Conservation (phyloP, 164 flowering plant species). For the Aristolochia californica region DNA sequence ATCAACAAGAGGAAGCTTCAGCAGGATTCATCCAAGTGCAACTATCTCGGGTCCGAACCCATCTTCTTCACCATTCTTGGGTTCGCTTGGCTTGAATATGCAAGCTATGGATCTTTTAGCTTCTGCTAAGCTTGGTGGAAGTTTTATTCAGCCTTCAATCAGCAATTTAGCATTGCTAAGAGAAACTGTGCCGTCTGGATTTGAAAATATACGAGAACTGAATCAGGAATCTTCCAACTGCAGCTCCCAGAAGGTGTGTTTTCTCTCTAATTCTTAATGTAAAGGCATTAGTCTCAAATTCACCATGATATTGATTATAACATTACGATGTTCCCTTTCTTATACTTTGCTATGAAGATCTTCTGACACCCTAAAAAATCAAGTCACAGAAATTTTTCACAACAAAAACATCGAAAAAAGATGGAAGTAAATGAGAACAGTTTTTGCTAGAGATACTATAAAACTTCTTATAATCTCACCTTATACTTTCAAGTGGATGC, state of each 20-base stretch:
- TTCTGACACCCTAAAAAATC: too few species aligned
- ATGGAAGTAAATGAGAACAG: too few species aligned
- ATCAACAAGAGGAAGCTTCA: constrained; percentile 23
- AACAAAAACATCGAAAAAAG: too few species aligned
- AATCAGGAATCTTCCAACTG: constrained; percentile 20
- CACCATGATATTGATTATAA: too few species aligned
- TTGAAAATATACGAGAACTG: constrained; percentile 32
- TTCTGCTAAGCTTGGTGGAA: constrained; percentile 30
- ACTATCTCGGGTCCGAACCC: constrained; percentile 34
- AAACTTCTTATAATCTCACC: too few species aligned
- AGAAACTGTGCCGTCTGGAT: constrained; percentile 22
- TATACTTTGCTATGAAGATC: too few species aligned
- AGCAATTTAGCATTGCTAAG: constrained; percentile 18
- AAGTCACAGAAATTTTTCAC: too few species aligned
- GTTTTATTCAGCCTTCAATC: constrained; percentile 17
- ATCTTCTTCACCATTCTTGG: constrained; percentile 12
- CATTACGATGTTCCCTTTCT: too few species aligned
- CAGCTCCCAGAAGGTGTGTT: constrained; percentile 34
- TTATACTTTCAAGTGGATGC: too few species aligned
- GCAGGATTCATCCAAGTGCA: constrained; percentile 56
- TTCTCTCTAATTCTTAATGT: too few species aligned
- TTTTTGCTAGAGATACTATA: too few species aligned
- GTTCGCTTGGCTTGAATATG: constrained; percentile 38
- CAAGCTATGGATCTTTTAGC: constrained; percentile 49
- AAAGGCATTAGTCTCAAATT: neutral